A percentile compares a stretch with the other conserved stretches of the same genome.
Evolutionary conservation across 805 yeast genomes (phyloP).

Genomic region (Wickerhamomyces mucosus): DNA sequence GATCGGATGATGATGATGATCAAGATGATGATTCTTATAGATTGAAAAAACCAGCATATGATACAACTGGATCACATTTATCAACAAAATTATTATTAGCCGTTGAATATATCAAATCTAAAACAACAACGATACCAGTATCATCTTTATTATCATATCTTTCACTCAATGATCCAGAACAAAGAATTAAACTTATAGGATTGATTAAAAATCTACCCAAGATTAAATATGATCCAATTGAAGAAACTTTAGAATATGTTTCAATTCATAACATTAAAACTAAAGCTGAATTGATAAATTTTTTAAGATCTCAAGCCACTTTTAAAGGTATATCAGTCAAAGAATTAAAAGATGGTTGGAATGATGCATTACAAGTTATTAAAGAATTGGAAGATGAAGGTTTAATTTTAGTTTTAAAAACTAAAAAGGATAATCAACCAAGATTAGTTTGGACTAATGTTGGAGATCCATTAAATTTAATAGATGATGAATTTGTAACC

Average conservation of each 20-base stretch:
- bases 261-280: slow-evolving; percentile 83
- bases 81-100: slow-evolving; percentile 87
- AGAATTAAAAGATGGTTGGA: slow-evolving; percentile 82
- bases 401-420: slow-evolving; percentile 73
- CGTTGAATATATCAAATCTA: slow-evolving; percentile 73
- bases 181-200: slow-evolving; percentile 58
- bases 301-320: slow-evolving; percentile 71
- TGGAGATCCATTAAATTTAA: slow-evolving; percentile 61
- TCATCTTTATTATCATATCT: slow-evolving; percentile 59
- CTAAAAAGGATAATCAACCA: slow-evolving; percentile 92
- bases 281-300: slow-evolving; percentile 65
- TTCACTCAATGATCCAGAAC: slow-evolving; percentile 34
- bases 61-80: slow-evolving; percentile 39
- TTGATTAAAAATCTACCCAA: slow-evolving; percentile 69
- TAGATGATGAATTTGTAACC: slow-evolving; percentile 73
- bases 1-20: slow-evolving; percentile 12
- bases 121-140: slow-evolving; percentile 60
- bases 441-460: slow-evolving; percentile 82
- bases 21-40: slow-evolving; percentile 18
- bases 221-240: slow-evolving; percentile 54
- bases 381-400: slow-evolving; percentile 69
- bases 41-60: slow-evolving; percentile 22
- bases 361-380: slow-evolving; percentile 73
- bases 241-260: slow-evolving; percentile 70
- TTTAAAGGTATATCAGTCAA: slow-evolving; percentile 80